phyloP scores from a whole-genome alignment of 2,329 filamentous ascomycete species.

The Didymella keratinophila region DNA sequence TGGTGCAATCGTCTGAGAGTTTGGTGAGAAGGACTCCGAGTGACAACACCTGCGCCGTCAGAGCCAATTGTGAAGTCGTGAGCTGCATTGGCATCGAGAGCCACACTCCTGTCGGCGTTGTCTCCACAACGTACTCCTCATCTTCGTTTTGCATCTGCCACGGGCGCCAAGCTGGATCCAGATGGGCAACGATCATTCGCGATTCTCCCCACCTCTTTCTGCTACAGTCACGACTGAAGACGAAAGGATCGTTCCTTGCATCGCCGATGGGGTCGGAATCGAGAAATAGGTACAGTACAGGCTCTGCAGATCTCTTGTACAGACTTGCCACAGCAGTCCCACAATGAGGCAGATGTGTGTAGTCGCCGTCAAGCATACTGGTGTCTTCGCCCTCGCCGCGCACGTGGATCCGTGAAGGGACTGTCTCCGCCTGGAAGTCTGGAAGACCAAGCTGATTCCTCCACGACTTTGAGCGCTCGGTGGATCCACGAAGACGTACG shows the following conservation, averaged over 20 bases:
- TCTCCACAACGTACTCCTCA: constrained; percentile 5
- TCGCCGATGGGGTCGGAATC: constrained; percentile 62
- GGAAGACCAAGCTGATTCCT: constrained; percentile 48
- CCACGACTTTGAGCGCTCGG: constrained; percentile 45
- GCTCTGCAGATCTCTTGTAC: constrained; percentile 54
- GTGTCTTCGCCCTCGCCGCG: constrained; percentile 36
- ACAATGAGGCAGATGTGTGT: constrained; percentile 62
- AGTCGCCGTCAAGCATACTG: constrained; percentile 58
- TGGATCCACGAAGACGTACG: constrained; percentile 33
- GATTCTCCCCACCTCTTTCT: constrained; percentile 57
- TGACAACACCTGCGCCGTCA: constrained; percentile 16
- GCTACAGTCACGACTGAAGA: constrained; percentile 62
- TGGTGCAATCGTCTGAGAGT: constrained; percentile 25
- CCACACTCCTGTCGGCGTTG: constrained; percentile 25
- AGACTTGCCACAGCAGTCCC: constrained; percentile 64
- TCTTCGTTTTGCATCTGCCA: constrained; percentile 25
- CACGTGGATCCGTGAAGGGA: constrained; percentile 57
- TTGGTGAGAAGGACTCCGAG: not conserved
- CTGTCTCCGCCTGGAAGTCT: constrained; percentile 51
- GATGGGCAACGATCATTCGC: constrained; percentile 56
- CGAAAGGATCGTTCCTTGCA: constrained; percentile 60
- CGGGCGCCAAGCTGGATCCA: constrained; percentile 51
- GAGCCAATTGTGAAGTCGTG: not conserved
- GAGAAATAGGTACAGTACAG: constrained; percentile 64
- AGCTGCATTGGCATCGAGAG: constrained; percentile 11